Percentiles rank a stretch among this genome's conserved stretches.
Evolutionary conservation across 1,139 yeast genomes (phyloP).

Genomic region (Yamadazyma sp.): DNA sequence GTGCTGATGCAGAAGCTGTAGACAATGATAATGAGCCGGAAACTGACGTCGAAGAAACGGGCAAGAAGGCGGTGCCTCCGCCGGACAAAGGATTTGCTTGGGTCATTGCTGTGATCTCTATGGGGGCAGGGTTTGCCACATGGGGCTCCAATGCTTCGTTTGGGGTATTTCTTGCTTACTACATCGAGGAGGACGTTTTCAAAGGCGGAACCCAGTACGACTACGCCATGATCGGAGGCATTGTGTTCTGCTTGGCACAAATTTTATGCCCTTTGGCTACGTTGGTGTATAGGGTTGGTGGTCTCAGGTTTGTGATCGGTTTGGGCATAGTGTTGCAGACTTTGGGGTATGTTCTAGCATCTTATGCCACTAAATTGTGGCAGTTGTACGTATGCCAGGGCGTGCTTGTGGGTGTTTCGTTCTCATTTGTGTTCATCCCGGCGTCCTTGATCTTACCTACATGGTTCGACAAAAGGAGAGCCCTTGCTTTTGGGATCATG

Average conservation of each 20-base stretch:
- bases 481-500: slow-evolving; percentile 62
- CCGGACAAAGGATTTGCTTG: slow-evolving; percentile 75
- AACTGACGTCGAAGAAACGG: slow-evolving; percentile 9
- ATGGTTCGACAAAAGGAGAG: slow-evolving; percentile 59
- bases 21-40: no score
- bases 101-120: slow-evolving; percentile 59
- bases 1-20: slow-evolving; percentile 5
- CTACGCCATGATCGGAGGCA: slow-evolving; percentile 70
- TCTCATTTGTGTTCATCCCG: slow-evolving; percentile 61
- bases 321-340: slow-evolving; percentile 55
- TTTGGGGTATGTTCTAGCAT: slow-evolving; percentile 61
- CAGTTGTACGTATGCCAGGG: slow-evolving; percentile 75
- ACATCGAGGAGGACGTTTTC: slow-evolving; percentile 45
- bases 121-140: slow-evolving; percentile 50
- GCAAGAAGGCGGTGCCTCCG: slow-evolving; percentile 34
- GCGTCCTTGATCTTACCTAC: slow-evolving; percentile 57
- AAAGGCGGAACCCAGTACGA: slow-evolving; percentile 59
- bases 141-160: slow-evolving; percentile 78
- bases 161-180: slow-evolving; percentile 66
- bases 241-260: slow-evolving; percentile 60
- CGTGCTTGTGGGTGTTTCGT: slow-evolving; percentile 59
- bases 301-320: slow-evolving; percentile 34
- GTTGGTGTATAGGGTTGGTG: slow-evolving; percentile 33
- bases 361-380: slow-evolving; percentile 61
- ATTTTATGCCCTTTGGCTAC: slow-evolving; percentile 54